Conservation (phyloP, 1,284 basidiomycete genomes). For the Irpex sp. region DNA sequence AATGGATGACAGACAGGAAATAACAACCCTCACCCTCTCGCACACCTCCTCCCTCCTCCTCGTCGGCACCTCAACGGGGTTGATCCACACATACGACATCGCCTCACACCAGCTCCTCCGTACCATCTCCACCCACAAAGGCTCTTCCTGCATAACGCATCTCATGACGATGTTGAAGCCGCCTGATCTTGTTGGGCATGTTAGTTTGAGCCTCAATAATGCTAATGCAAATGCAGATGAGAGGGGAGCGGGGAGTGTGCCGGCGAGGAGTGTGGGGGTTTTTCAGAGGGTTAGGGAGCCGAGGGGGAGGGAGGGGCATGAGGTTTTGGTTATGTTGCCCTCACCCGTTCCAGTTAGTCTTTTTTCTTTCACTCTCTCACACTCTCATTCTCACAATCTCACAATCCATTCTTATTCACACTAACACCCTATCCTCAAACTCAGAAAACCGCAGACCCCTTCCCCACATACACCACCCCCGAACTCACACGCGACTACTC, state of each 20-base stretch:
- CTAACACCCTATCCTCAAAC: too few relatives aligned
- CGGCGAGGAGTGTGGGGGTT: conserved; percentile 37
- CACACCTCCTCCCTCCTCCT: conserved; percentile 70
- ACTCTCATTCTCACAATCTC: conserved; percentile 3
- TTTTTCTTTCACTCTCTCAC: conserved; percentile 10
- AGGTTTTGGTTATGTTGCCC: conserved; percentile 60
- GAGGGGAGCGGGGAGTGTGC: too few relatives aligned
- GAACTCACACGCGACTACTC: conserved; percentile 61
- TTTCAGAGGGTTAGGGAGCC: conserved; percentile 72
- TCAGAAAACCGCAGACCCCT: conserved; percentile 18
- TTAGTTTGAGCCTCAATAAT: too few relatives aligned
- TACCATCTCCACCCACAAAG: conserved; percentile 72
- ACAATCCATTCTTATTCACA: conserved; percentile 6
- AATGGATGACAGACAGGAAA: conserved; percentile 42
- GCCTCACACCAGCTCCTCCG: conserved; percentile 88
- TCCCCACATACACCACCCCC: conserved; percentile 39
- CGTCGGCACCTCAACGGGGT: conserved; percentile 68
- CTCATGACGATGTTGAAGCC: conserved; percentile 79
- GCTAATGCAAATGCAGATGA: too few relatives aligned
- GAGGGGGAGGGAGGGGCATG: conserved; percentile 63
- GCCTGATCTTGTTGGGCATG: conserved; percentile 77
- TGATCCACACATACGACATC: conserved; percentile 84
- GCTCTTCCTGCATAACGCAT: conserved; percentile 63
- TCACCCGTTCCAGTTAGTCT: conserved; percentile 36
- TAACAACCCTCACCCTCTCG: conserved; percentile 76